These are phyloP conservation scores for Pseudogymnoascus sp. DNA, from an alignment of 2,329 filamentous ascomycete species.

Conservation along the genomic window DNA sequence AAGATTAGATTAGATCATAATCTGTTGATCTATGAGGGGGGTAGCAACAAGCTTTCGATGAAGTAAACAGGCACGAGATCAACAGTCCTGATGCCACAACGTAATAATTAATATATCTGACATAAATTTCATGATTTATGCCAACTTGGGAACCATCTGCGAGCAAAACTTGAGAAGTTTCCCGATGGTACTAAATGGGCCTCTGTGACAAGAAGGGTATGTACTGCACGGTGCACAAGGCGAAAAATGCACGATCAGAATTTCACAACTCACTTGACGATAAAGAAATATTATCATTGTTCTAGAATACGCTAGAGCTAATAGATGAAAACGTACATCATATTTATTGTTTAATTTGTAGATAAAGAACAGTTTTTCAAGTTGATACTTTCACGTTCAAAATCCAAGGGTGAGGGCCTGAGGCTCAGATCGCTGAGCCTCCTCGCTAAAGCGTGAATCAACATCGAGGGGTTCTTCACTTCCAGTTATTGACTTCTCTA, in stretches of 20 bases:
- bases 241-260: not conserved
- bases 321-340: not conserved
- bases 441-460: constrained; percentile 7
- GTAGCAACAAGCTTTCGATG: not conserved
- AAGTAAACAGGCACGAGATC: not conserved
- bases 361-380: not conserved
- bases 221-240: not conserved
- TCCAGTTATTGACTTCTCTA: not conserved
- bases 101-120: not conserved
- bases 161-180: not conserved
- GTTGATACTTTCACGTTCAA: not conserved
- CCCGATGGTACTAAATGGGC: not conserved
- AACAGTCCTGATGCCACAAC: not conserved
- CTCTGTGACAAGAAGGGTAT: not conserved
- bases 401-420: not conserved
- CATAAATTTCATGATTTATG: not conserved
- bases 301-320: not conserved
- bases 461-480: constrained; percentile 7
- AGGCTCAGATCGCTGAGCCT: not conserved
- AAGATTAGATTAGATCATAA: not conserved
- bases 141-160: not conserved
- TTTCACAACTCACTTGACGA: not conserved
- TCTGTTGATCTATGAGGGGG: not conserved
- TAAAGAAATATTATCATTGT: not conserved
- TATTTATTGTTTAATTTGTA: not conserved